phyloP scores from a whole-genome alignment of 2,329 filamentous ascomycete genomes.

The Ophiobolus disseminans region DNA sequence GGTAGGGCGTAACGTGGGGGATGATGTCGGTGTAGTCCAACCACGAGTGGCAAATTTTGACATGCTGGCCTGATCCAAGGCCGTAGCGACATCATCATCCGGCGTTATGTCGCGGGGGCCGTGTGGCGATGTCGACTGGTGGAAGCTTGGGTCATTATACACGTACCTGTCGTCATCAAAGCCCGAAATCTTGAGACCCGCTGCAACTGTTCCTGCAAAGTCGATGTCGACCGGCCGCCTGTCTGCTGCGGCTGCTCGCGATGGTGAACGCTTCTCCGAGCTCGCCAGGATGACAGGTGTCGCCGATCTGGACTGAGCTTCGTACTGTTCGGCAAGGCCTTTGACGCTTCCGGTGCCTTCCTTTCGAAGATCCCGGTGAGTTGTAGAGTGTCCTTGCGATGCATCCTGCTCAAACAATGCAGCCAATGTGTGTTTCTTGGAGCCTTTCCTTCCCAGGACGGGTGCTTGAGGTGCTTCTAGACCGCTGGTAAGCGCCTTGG shows the following conservation, averaged over 20 bases:
- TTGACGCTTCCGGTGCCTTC: conserved; percentile 29
- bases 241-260: conserved; percentile 21
- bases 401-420: conserved; percentile 40
- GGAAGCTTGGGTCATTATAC: conserved; percentile 51
- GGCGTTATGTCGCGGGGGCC: conserved; percentile 36
- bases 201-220: conserved; percentile 57
- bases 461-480: conserved; percentile 15
- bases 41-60: conserved; percentile 41
- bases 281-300: conserved; percentile 24
- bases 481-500: too few relatives aligned
- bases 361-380: conserved; percentile 17
- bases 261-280: conserved; percentile 18
- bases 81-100: conserved; percentile 43
- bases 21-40: conserved; percentile 39
- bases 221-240: conserved; percentile 49
- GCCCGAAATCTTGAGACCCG: conserved; percentile 55
- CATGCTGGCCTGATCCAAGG: conserved; percentile 36
- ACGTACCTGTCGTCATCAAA: conserved; percentile 56
- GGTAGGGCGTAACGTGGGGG: conserved; percentile 29
- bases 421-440: conserved; percentile 47
- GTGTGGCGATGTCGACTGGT: conserved; percentile 37
- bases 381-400: conserved; percentile 11
- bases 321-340: conserved; percentile 32
- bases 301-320: conserved; percentile 28
- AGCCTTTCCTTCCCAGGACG: conserved; percentile 47